Percentiles rank a stretch among this genome's conserved stretches.
These are phyloP conservation scores for Dryas drummondii DNA, from an alignment of 306 rosid genomes.

Conservation along the genomic window DNA sequence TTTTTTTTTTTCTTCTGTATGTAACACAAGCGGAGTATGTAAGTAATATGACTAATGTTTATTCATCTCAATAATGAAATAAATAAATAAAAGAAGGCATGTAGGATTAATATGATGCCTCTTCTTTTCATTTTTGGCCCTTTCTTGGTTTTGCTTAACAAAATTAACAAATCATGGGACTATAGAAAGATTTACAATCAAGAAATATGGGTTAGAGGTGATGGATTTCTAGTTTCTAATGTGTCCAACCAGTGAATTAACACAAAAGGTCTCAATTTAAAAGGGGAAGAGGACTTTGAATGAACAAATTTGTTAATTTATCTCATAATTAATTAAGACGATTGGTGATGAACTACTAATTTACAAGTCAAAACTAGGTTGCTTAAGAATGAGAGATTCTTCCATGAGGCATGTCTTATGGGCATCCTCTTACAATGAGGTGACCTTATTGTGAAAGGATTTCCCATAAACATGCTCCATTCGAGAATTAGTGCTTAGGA, in stretches of 20 bases:
- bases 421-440: too few relatives aligned
- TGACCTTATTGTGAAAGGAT: too few relatives aligned
- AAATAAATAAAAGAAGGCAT: slow-evolving; percentile 13
- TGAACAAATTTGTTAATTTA: too few relatives aligned
- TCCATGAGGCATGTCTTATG: too few relatives aligned
- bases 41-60: slow-evolving; percentile 7
- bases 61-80: slow-evolving; percentile 13
- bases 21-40: slow-evolving; percentile 3
- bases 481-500: too few relatives aligned
- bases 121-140: slow-evolving; percentile 13
- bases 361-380: too few relatives aligned
- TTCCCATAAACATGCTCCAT: too few relatives aligned
- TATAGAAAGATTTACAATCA: background rate
- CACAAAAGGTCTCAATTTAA: background rate
- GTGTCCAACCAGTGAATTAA: background rate
- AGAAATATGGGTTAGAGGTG: background rate
- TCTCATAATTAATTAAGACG: too few relatives aligned
- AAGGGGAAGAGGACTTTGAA: too few relatives aligned
- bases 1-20: background rate
- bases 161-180: background rate
- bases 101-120: slow-evolving; percentile 8
- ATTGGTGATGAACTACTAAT: too few relatives aligned
- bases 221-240: background rate
- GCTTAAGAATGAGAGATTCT: too few relatives aligned
- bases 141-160: background rate